Percentiles rank a stretch among this genome's conserved stretches.
phyloP scores from a whole-genome alignment of 2,329 filamentous ascomycete species.

The Xylaria multiplex region DNA sequence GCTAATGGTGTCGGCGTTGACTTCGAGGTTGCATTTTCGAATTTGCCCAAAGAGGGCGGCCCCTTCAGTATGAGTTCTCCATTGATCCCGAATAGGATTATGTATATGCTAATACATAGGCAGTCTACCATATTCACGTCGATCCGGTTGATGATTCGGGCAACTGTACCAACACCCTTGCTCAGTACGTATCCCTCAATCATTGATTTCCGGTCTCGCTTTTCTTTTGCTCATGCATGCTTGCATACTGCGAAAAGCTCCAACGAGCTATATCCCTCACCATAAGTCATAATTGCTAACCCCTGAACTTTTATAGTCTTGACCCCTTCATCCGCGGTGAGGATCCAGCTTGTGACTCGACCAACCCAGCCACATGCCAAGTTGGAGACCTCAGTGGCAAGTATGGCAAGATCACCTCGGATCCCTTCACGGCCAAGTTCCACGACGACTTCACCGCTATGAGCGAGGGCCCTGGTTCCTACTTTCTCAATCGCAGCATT shows the following conservation, averaged over 20 bases:
- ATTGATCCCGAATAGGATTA: neutral
- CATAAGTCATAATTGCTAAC: constrained; percentile 16
- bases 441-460: constrained; percentile 68
- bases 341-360: constrained; percentile 66
- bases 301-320: constrained; percentile 51
- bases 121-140: constrained; percentile 79
- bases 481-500: constrained; percentile 72
- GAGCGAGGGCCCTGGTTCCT: constrained; percentile 60
- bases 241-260: constrained; percentile 1
- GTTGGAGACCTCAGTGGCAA: constrained; percentile 82
- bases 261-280: constrained; percentile 5
- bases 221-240: neutral
- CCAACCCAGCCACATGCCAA: constrained; percentile 72
- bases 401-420: constrained; percentile 67
- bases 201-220: constrained; percentile 9
- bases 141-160: constrained; percentile 70
- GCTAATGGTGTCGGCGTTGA: constrained; percentile 64
- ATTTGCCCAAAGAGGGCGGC: constrained; percentile 66
- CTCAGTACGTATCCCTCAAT: constrained; percentile 55
- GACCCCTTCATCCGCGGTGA: constrained; percentile 76
- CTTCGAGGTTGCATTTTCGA: constrained; percentile 65
- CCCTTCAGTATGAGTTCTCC: constrained; percentile 65
- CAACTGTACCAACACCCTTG: constrained; percentile 75
- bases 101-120: constrained; percentile 33
- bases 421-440: constrained; percentile 62